Evolutionary conservation across 352 stramenopile genomes (phyloP), one percentile per base, ranked within the genome.

Genomic region (Phytophthora ohioensis): DNA sequence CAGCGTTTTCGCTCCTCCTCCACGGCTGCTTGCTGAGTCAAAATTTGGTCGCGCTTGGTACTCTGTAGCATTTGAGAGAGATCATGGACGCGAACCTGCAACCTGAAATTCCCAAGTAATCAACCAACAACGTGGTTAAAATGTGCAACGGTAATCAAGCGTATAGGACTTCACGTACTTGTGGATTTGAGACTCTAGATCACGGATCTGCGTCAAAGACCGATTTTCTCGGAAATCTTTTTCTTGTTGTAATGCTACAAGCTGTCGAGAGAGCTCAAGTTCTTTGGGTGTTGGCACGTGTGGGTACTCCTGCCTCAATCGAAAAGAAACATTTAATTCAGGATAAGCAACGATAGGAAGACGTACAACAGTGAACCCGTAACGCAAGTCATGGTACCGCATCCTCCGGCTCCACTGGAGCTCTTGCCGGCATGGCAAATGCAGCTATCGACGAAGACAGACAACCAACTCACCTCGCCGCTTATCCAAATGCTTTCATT

Each of bases 221-320:
- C 85, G 85, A 62, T 71, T 69, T 73, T 92, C 87, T 17, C 87
- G 73, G 34, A 75, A 72, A 57, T 92, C 78, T 69, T 90, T 88
- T 35, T 92, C 84, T 58, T 91, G 80, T 60, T 92, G 84, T 32
- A 92, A 60, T 2, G 78, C 76, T 5, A 92, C 70, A 5, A 94
- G 75, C 45, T 92, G 82, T 2, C 82, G 79, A 30, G 84, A 91
- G 2, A 94, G 71, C 55, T 90, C 84, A 21, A 91, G 68, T 58
- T 92, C 87, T 34, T 94, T 90, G 8, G 84, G 84, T 17, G 87
- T 94, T 38, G 87, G 84, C 4, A 94, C 84, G 6, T 81, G 68
- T 15, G 87, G 84, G 39, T 94, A 94, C 52, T 84, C 79, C 86
- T 94, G 57, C 13, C 6, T 51, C 36, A 17, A 42, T 54, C n/a